These are phyloP conservation scores for Coemansia sp. DNA, from an alignment of 192 early-diverging fungal species.

Conservation along the genomic window DNA sequence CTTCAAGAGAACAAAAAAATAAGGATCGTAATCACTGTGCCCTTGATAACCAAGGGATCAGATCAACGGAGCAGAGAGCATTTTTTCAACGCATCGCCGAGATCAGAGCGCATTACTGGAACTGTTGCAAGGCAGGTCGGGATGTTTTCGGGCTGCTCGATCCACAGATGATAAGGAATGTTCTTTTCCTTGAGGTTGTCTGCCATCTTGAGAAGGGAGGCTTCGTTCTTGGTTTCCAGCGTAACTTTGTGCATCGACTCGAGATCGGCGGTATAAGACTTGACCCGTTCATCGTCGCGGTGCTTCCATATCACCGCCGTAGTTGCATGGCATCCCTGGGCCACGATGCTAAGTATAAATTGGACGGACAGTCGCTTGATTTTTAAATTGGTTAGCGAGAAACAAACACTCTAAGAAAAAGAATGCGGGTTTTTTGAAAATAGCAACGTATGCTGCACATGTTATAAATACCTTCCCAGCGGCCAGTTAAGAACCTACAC, in stretches of 20 bases:
- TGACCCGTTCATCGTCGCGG: conserved; percentile 60
- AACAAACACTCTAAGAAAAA: no score
- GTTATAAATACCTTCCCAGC: conserved; percentile 73
- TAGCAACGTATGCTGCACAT: no score
- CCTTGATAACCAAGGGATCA: background rate
- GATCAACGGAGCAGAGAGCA: conserved; percentile 41
- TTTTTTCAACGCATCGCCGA: conserved; percentile 53
- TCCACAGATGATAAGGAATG: conserved; percentile 68
- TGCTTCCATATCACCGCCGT: conserved; percentile 65
- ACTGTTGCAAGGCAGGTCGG: conserved; percentile 70
- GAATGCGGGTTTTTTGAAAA: no score
- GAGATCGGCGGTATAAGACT: conserved; percentile 60
- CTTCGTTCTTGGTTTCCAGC: conserved; percentile 70
- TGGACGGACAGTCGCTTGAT: background rate
- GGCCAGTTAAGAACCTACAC: conserved; percentile 60
- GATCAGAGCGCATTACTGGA: conserved; percentile 58
- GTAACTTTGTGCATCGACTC: conserved; percentile 77
- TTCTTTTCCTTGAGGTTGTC: conserved; percentile 56
- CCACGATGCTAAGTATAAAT: conserved; percentile 58
- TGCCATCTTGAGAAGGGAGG: conserved; percentile 61
- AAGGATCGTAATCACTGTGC: background rate
- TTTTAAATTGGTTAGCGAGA: no score
- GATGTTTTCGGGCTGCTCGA: conserved; percentile 76
- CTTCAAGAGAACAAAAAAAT: background rate
- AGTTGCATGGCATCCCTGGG: conserved; percentile 74